Percentiles rank a stretch among this genome's conserved stretches.
Conservation (phyloP, 768 basidiomycete genomes). For the Boletellus sp. region DNA sequence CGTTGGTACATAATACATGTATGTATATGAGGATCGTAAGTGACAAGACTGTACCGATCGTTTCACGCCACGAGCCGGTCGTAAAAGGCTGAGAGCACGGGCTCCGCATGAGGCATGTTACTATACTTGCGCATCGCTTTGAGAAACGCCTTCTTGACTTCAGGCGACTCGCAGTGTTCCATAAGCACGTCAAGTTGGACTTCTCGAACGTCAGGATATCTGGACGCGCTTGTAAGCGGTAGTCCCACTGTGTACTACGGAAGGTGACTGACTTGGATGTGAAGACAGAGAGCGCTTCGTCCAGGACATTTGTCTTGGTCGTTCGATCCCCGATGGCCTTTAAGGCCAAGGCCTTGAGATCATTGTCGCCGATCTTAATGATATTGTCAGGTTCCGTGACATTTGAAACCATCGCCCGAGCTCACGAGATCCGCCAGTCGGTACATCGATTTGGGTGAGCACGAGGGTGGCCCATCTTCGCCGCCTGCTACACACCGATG, state of each 20-base stretch:
- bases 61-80: constrained; percentile 7
- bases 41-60: background rate
- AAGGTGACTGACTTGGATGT: constrained; percentile 17
- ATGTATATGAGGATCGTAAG: background rate
- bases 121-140: background rate
- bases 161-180: constrained; percentile 1
- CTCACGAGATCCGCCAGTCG: constrained; percentile 32
- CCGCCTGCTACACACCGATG: background rate
- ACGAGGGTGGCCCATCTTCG: constrained; percentile 7
- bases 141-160: constrained; percentile 16
- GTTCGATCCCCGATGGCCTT: constrained; percentile 17
- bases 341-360: constrained; percentile 17
- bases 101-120: constrained; percentile 8
- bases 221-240: constrained; percentile 1
- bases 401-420: background rate
- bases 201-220: constrained; percentile 16
- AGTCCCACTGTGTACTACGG: background rate
- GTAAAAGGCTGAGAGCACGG: constrained; percentile 15
- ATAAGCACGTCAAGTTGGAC: constrained; percentile 17
- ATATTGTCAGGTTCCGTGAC: background rate
- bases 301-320: constrained; percentile 17
- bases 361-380: constrained; percentile 13
- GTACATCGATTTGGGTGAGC: constrained; percentile 39
- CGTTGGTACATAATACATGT: background rate
- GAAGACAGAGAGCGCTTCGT: constrained; percentile 27